Evolutionary conservation across 2,329 filamentous ascomycete species (phyloP).

Genomic region (Fusarium tupiense): DNA sequence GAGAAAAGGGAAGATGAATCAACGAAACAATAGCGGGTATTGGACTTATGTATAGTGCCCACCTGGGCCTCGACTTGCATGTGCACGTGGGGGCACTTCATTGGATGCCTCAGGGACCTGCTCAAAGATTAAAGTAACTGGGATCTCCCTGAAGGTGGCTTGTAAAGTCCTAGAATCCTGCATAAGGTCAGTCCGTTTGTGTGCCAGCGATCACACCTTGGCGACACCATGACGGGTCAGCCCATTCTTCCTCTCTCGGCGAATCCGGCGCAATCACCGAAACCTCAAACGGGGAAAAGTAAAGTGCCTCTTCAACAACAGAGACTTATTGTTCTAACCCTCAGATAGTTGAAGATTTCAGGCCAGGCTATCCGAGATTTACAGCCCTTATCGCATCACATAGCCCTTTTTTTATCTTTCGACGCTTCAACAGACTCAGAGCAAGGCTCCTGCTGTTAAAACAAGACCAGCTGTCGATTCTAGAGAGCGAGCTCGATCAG

Average conservation of each 20-base stretch:
- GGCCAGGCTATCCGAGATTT: neutral
- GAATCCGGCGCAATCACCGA: neutral
- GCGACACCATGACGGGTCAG: neutral
- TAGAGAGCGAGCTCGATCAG: neutral
- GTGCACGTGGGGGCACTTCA: neutral
- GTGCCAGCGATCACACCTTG: neutral
- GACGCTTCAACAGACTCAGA: neutral
- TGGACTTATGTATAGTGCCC: neutral
- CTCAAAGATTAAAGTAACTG: neutral
- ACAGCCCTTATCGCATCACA: constrained; percentile 1
- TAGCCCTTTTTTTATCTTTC: neutral
- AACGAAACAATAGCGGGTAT: neutral
- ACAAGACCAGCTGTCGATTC: neutral
- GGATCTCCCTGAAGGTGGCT: neutral
- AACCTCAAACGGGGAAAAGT: neutral
- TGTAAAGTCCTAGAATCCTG: neutral
- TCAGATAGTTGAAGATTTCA: neutral
- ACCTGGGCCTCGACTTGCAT: neutral
- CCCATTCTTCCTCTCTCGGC: neutral
- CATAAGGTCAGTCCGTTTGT: neutral
- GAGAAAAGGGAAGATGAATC: neutral
- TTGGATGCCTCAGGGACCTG: neutral
- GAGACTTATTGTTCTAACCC: accelerated
- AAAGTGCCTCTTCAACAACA: too few relatives aligned
- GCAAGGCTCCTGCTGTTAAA: neutral